Base-by-base conservation (phyloP, 108 stramenopile genomes). In the Epipyxis sp. region DNA sequence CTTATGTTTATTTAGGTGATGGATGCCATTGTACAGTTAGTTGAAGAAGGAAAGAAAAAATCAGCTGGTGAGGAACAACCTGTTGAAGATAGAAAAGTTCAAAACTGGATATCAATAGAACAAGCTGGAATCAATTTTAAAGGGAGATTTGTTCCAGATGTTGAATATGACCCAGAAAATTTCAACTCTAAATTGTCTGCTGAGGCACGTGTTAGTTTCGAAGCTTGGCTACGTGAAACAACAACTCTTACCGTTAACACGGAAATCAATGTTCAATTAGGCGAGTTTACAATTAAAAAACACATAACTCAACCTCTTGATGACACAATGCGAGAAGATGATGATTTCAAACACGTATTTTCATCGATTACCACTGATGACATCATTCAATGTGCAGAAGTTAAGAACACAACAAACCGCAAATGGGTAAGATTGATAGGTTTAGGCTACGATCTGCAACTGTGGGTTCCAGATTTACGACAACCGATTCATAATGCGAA, bases 361-460 rank as follows among this genome's bases (percentile, higher is more conserved):
- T 80, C 77, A 13, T 37, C 62, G n/a, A 41, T 77, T 1, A 80
- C 86, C 0, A 92, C 93, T 83, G 77, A 40, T 45, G 80, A 80
- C 59, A 78, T 80, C 2, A 42, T 84, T 30, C 85, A 86, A 30
- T 99, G 98, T 82, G 96, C 96, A 10, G 98, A 99, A 78, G 95
- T 99, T 10, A 90, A 94, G 81, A 93, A 96, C 87, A 95, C 96
- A 1, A 90, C 88, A 30, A 92, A 93, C 81, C 89, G 98, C 20
- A 93, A 88, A 39, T 96, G 95, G 94, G 92, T 95, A 89, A 92
- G 98, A 37, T 81, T 97, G 65, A 94, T 99, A 44, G 98, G 98
- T 0, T 90, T 92, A 29, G 82, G 96, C 41, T 93, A 96, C 77
- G 98, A 99, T 85, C 92, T 99, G 0, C 91, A 94, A 85, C 89